Base-by-base conservation (phyloP, 2,329 filamentous ascomycete genomes). In the Apiospora phragmitis region DNA sequence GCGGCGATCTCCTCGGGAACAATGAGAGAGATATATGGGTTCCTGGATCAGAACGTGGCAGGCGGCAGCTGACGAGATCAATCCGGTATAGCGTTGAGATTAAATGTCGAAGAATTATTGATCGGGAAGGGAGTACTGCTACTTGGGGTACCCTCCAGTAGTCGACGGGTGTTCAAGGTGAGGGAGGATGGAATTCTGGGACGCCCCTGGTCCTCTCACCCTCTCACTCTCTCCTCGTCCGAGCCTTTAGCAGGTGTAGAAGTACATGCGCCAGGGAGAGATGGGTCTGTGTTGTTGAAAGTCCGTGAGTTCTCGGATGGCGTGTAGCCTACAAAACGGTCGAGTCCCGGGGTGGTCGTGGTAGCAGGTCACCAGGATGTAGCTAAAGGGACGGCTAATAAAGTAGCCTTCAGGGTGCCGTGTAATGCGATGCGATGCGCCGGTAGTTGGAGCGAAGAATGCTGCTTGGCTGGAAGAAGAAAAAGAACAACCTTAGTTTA, bases 11-110 rank as follows among this genome's bases (percentile, higher is more conserved):
- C 67, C 67, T 70, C 65, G 66, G 68, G 66, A 70, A 67, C 55
- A 62, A 62, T 24, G 32, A 62, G 55, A 62, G 55, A 38, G 55
- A 67, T 32, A 65, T 51, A 66, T 68, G 65, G 65, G 62, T 65
- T 68, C 69, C 67, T 70, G 69, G 66, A 62, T 70, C 68, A 72
- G 69, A 72, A 72, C 69, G 71, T 72, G 71, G 45, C 42, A 47
- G 65, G 59, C 69, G 69, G 68, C 68, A 67, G 41, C 69, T 67
- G 68, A 69, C 66, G 43, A 71, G 67, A 42, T 66, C 32, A 62
- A 62, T n/a, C 16, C 38, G 68, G 68, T 35, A 66, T 71, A 70
- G 70, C 65, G 70, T 66, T 55, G 49, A 70, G 65, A 68, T 70
- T 62, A 68, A 68, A 70, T 62, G 55, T 45, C 55, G 29, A 67